phyloP scores from a whole-genome alignment of 78 protist genomes.

The Protostelium mycophagum region DNA sequence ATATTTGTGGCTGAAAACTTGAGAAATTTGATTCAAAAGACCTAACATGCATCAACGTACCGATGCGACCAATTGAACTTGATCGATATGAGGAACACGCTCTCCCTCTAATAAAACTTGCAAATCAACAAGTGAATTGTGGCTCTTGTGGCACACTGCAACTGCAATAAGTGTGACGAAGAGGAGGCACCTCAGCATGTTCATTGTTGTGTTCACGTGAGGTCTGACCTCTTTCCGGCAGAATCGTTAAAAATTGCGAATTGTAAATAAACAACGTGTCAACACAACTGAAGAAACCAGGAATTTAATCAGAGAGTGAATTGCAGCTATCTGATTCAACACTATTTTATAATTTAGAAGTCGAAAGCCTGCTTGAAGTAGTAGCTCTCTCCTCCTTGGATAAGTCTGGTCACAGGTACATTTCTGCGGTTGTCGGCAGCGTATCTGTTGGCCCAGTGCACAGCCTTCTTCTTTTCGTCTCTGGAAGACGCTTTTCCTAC shows the following conservation, averaged over 20 bases:
- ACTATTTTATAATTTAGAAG: no score
- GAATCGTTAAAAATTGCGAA: no score
- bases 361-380: background rate
- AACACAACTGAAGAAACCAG: no score
- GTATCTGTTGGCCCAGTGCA: conserved; percentile 26
- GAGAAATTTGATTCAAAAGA: background rate
- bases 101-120: background rate
- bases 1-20: background rate
- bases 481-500: conserved; percentile 25
- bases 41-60: background rate
- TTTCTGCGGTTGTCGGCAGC: background rate
- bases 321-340: no score
- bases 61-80: background rate
- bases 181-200: no score
- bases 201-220: no score
- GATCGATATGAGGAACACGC: background rate
- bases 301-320: no score
- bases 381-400: background rate
- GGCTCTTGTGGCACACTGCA: conserved; percentile 2
- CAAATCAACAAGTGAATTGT: background rate
- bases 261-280: no score
- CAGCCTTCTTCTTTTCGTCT: conserved; percentile 19
- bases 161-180: no score
- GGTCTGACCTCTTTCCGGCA: no score
- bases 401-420: background rate